phyloP scores from a whole-genome alignment of 306 rosid genomes.

The Quercus alba region DNA sequence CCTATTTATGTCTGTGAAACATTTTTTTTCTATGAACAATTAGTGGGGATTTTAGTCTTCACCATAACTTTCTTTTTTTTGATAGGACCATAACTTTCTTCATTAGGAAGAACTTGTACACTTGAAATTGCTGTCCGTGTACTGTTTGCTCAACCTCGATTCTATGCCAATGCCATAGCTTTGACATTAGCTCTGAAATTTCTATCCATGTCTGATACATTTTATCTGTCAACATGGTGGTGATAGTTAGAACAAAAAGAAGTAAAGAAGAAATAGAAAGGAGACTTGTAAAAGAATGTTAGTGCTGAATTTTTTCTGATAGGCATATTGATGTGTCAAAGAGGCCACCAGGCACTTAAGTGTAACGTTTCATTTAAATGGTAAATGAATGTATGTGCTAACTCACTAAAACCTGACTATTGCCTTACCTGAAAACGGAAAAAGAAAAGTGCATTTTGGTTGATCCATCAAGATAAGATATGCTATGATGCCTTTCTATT shows the following conservation, averaged over 20 bases:
- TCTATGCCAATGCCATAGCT: neutral
- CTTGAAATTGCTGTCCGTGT: neutral
- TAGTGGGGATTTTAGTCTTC: neutral
- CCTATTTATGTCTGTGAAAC: neutral
- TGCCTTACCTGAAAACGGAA: neutral
- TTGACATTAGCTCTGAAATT: neutral
- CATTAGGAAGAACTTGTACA: neutral
- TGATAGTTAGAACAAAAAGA: neutral
- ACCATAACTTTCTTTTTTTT: neutral
- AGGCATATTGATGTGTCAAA: neutral
- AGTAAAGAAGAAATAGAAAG: neutral
- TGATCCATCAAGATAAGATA: neutral
- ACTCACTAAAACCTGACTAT: neutral
- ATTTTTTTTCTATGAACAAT: neutral
- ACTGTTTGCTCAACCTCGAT: neutral
- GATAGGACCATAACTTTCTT: neutral
- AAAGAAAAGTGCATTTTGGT: neutral
- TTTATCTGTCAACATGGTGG: neutral
- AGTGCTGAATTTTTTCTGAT: neutral
- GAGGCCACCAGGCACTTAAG: neutral
- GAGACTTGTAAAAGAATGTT: neutral
- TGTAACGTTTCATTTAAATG: neutral
- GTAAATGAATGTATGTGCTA: neutral
- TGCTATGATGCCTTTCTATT: neutral
- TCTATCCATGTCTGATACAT: neutral